Evolutionary conservation across 192 early-diverging fungal genomes (phyloP).

Genomic region (Podila minutissima): DNA sequence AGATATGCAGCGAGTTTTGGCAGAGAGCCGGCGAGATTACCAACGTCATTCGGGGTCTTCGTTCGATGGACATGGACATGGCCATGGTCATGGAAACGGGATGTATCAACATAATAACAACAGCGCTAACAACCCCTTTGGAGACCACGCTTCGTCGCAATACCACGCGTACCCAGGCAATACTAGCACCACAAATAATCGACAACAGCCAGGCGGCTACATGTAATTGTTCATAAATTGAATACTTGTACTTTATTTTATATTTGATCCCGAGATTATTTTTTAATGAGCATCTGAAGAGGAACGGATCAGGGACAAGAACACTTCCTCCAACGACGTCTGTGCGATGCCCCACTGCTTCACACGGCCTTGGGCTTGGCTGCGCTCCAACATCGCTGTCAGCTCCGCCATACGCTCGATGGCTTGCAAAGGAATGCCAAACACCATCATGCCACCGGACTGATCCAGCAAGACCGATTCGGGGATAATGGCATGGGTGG

Average conservation of each 20-base stretch:
- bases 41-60: background rate
- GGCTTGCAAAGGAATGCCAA: constrained; percentile 63
- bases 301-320: constrained; percentile 55
- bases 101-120: constrained; percentile 10
- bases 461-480: constrained; percentile 72
- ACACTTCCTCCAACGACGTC: constrained; percentile 76
- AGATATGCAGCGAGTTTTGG: background rate
- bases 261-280: background rate
- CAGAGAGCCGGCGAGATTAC: background rate
- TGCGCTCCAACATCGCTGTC: constrained; percentile 65
- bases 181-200: background rate
- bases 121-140: constrained; percentile 15
- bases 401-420: constrained; percentile 58
- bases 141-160: constrained; percentile 15
- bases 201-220: constrained; percentile 10
- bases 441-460: constrained; percentile 71
- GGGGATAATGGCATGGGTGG: constrained; percentile 42
- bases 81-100: background rate
- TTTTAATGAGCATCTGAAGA: constrained; percentile 34
- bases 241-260: background rate
- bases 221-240: constrained; percentile 11
- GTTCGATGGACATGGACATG: background rate
- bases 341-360: constrained; percentile 75
- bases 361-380: constrained; percentile 44
- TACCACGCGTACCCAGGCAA: background rate